Evolutionary conservation across 2,329 filamentous ascomycete genomes (phyloP), one percentile per base, ranked within the genome.

Genomic region (Aureobasidium sp.): DNA sequence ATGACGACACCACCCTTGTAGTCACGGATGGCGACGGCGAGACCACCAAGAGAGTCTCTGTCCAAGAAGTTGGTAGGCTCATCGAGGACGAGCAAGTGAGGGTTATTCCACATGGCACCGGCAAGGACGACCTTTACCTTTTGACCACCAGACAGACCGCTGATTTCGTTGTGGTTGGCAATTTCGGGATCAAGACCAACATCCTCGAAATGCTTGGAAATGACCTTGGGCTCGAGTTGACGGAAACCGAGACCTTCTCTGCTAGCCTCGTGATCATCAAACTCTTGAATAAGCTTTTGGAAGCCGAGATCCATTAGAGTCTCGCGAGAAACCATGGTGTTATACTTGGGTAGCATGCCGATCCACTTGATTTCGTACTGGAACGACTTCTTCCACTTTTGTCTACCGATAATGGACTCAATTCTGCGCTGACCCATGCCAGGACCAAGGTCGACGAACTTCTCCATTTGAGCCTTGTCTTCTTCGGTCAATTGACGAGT

Each of bases 21-120:
- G 73, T 97, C 94, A 69, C 92, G 90, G 71, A 99, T 97, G 67
- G 94, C 94, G 44, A 96, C 92, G n/a, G 94, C 92, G 61, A 99
- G 84, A 76, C 93, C 94, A 72, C 94, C 95, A 20, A 99, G 87
- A 17, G 92, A 96, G 78, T 99, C 94, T 70, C 94, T 92, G 73
- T 99, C 94, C 81, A 99, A 86, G 84, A 97, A 99, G 81, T 99
- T 99, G 74, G 94, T 97, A 63, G 94, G 94, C 79, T 99, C 93
- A 83, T 99, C 94, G 26, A 99, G 87, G 53, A 99, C 94, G 65
- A 99, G 85, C 71, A 99, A 79, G 80, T 99, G 94, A 0, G 94
- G 94, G 81, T 97, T 97, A 80, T 97, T 97, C 69, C 70, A 72
- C 69, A 72, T 72, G 41, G 71, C 90, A 71, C 90, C 90, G 3